phyloP scores from a whole-genome alignment of 768 basidiomycete genomes.

The Antrodiella citrinella region DNA sequence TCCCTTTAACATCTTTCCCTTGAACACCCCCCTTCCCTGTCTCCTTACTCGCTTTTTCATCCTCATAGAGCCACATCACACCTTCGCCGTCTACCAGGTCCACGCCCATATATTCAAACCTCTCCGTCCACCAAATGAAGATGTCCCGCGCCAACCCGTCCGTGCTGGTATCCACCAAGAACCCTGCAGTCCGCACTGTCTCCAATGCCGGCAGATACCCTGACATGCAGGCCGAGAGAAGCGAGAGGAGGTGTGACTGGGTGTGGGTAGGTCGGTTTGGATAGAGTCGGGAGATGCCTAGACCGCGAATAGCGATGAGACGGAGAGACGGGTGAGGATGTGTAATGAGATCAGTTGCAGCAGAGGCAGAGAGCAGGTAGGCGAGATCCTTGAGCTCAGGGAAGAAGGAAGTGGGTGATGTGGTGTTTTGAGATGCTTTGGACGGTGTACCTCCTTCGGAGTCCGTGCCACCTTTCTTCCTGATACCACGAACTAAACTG shows the following conservation, averaged over 20 bases:
- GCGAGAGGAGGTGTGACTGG: constrained; percentile 34
- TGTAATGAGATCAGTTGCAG: constrained; percentile 8
- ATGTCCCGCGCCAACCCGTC: constrained; percentile 37
- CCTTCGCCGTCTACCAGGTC: constrained; percentile 49
- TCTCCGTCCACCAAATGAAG: constrained; percentile 48
- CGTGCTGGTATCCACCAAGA: constrained; percentile 37
- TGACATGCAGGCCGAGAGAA: constrained; percentile 21
- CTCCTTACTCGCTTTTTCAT: background rate
- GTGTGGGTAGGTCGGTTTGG: constrained; percentile 30
- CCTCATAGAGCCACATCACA: constrained; percentile 38
- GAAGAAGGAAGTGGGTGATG: background rate
- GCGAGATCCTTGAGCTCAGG: constrained; percentile 1
- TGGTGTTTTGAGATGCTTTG: background rate
- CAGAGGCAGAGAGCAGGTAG: background rate
- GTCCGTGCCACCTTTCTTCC: background rate
- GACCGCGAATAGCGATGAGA: constrained; percentile 38
- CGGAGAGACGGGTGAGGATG: constrained; percentile 28
- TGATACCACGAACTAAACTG: background rate
- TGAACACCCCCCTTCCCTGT: too few species aligned
- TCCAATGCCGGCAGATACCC: constrained; percentile 38
- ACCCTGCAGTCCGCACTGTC: constrained; percentile 38
- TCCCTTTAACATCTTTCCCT: background rate
- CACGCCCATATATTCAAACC: constrained; percentile 39
- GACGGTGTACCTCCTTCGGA: background rate
- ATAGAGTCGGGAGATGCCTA: constrained; percentile 35